phyloP scores from a whole-genome alignment of 352 stramenopile species.

The Pythium rishiriense region DNA sequence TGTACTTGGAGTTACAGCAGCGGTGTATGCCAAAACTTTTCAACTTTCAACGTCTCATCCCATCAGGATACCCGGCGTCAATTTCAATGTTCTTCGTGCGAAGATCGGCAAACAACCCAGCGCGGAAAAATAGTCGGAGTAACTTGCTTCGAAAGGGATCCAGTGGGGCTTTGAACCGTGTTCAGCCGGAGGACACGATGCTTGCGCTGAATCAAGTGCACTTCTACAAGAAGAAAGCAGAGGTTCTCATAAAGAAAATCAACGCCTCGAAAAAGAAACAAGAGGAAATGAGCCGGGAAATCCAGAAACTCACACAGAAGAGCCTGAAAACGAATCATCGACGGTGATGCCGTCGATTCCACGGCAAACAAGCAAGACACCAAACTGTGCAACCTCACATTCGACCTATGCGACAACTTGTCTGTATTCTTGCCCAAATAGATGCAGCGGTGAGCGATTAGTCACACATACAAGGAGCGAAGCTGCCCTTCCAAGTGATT shows the following conservation, averaged over 20 bases:
- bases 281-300: slow-evolving; percentile 64
- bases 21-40: slow-evolving; percentile 48
- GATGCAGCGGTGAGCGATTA: background rate
- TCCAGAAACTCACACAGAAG: slow-evolving; percentile 59
- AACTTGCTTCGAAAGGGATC: slow-evolving; percentile 18
- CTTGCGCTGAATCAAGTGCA: slow-evolving; percentile 55
- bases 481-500: background rate
- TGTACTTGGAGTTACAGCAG: slow-evolving; percentile 26
- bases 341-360: background rate
- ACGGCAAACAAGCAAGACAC: background rate
- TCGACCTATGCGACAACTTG: background rate
- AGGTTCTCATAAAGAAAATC: slow-evolving; percentile 71
- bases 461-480: background rate
- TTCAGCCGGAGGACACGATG: slow-evolving; percentile 60
- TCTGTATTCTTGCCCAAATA: slow-evolving; percentile 1
- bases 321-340: slow-evolving; percentile 44
- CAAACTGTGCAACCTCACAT: background rate
- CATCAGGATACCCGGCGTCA: slow-evolving; percentile 26
- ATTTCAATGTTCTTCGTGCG: slow-evolving; percentile 20
- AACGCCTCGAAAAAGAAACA: slow-evolving; percentile 57
- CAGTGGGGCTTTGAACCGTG: slow-evolving; percentile 20
- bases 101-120: slow-evolving; percentile 6
- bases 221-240: slow-evolving; percentile 64
- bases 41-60: slow-evolving; percentile 42
- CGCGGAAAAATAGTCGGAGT: slow-evolving; percentile 16